Conservation (phyloP, 225 moss, liverwort and hornwort genomes). For the Pseudoscleropodium purum region DNA sequence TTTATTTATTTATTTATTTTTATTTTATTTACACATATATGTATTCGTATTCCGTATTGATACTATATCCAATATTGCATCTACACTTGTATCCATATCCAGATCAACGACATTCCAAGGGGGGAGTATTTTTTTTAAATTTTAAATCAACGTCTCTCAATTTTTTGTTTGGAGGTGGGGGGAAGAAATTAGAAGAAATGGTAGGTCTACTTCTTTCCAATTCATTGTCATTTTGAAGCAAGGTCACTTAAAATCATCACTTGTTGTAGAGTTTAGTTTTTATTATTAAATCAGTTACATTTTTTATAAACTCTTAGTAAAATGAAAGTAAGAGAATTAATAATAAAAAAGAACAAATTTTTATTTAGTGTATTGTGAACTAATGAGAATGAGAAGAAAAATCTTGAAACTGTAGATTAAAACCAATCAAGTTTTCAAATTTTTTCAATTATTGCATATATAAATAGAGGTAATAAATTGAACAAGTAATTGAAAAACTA, state of each 20-base stretch:
- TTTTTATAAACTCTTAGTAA: neutral
- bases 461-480: neutral
- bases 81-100: too few species aligned
- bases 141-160: too few species aligned
- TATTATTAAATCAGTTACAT: neutral
- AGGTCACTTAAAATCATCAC: neutral
- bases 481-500: neutral
- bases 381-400: neutral
- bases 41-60: too few species aligned
- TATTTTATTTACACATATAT: too few species aligned
- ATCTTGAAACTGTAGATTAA: neutral
- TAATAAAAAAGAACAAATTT: rapidly evolving
- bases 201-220: too few species aligned
- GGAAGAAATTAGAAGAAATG: too few species aligned
- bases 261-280: neutral
- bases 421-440: neutral
- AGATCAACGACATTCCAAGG: too few species aligned
- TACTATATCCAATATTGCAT: too few species aligned
- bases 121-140: too few species aligned
- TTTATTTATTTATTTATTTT: too few species aligned
- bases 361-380: neutral
- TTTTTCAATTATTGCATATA: neutral
- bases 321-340: neutral
- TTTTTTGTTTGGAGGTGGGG: too few species aligned
- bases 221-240: neutral